Conservation (phyloP, 108 stramenopile genomes). For the Craspedostauros australis region DNA sequence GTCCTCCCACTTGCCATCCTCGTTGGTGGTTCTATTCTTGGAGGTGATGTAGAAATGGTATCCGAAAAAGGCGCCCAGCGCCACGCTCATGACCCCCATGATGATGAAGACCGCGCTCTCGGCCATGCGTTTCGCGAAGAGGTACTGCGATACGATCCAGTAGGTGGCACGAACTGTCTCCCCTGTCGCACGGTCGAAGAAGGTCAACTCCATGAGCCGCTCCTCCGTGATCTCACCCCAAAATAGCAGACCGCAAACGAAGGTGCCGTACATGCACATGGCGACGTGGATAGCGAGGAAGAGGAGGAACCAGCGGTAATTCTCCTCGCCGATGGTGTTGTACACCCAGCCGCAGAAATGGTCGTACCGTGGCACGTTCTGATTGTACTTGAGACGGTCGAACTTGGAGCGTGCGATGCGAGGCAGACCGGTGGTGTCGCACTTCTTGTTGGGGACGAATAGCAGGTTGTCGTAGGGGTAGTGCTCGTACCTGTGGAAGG, state of each 20-base stretch:
- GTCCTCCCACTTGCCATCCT: conserved; percentile 75
- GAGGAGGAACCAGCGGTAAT: conserved; percentile 82
- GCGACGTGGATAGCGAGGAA: conserved; percentile 69
- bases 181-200: conserved; percentile 63
- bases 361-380: conserved; percentile 75
- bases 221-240: conserved; percentile 47
- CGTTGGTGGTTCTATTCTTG: conserved; percentile 80
- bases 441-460: conserved; percentile 42
- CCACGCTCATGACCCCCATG: conserved; percentile 57
- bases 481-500: conserved; percentile 64
- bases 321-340: conserved; percentile 84
- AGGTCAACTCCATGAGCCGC: conserved; percentile 56
- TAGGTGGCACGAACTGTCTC: conserved; percentile 41
- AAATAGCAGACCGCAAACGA: conserved; percentile 25
- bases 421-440: conserved; percentile 56
- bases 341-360: conserved; percentile 88
- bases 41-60: conserved; percentile 54
- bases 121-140: conserved; percentile 38
- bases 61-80: conserved; percentile 44
- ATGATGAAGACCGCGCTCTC: conserved; percentile 28
- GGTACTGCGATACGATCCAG: conserved; percentile 51
- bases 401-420: conserved; percentile 77
- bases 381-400: conserved; percentile 57
- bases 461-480: conserved; percentile 78
- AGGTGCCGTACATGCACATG: conserved; percentile 76